Evolutionary conservation across 352 stramenopile species (phyloP).

Genomic region (Pythium rhizo-oryzae): DNA sequence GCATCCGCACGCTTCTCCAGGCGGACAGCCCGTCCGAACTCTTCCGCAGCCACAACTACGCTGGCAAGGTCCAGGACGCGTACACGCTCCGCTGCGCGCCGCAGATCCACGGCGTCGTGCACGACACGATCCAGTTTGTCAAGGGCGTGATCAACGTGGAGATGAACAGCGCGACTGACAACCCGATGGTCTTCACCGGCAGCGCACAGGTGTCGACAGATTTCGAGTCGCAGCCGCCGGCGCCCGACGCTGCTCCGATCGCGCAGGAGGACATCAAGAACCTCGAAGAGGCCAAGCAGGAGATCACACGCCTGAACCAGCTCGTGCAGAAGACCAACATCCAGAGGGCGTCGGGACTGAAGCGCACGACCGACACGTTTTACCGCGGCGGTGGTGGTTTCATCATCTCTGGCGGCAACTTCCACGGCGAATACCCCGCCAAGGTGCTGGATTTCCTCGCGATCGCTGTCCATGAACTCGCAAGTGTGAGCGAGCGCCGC

Average conservation of each 20-base stretch:
- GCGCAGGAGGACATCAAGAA: constrained; percentile 48
- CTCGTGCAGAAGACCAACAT: constrained; percentile 56
- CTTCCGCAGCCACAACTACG: constrained; percentile 89
- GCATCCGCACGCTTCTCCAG: constrained; percentile 80
- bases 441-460: constrained; percentile 90
- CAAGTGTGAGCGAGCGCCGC: constrained; percentile 83
- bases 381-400: constrained; percentile 77
- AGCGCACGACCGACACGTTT: constrained; percentile 84
- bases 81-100: constrained; percentile 90
- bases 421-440: constrained; percentile 90
- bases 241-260: constrained; percentile 26
- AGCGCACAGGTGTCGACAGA: constrained; percentile 72
- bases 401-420: constrained; percentile 91
- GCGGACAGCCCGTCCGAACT: constrained; percentile 79
- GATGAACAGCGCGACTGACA: constrained; percentile 91
- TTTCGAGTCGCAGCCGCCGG: constrained; percentile 38
- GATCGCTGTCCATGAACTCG: constrained; percentile 86
- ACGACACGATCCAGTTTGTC: constrained; percentile 90
- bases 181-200: constrained; percentile 89
- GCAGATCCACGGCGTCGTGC: constrained; percentile 88
- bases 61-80: constrained; percentile 89
- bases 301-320: constrained; percentile 74
- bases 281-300: constrained; percentile 73
- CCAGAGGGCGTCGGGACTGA: constrained; percentile 57
- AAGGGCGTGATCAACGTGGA: constrained; percentile 86